phyloP scores from a whole-genome alignment of 495 filamentous ascomycete species.

The Penicillium cinerascens region DNA sequence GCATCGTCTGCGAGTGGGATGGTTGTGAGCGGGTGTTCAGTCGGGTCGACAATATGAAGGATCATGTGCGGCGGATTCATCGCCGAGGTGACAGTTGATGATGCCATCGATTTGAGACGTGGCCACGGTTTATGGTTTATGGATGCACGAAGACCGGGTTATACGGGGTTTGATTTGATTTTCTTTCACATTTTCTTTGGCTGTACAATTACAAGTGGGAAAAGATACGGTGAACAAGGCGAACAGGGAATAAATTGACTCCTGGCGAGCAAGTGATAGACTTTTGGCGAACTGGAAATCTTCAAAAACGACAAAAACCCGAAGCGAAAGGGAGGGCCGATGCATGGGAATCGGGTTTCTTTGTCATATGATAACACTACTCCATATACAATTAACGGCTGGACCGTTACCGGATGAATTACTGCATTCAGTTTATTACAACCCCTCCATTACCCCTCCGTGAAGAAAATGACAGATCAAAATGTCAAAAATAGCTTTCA shows the following conservation, averaged over 20 bases:
- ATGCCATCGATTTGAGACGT: not conserved
- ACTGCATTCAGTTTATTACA: not conserved
- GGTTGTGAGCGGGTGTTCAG: conserved; percentile 59
- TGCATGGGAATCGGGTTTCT: not conserved
- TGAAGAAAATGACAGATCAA: not conserved
- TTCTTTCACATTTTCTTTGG: not conserved
- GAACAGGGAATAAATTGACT: not conserved
- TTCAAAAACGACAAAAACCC: no score
- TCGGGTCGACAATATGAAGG: conserved; percentile 63
- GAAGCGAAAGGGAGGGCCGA: not conserved
- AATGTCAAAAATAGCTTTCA: not conserved
- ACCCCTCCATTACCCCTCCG: not conserved
- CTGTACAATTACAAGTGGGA: not conserved
- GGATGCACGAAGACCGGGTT: not conserved
- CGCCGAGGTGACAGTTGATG: conserved; percentile 16
- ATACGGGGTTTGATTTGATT: not conserved
- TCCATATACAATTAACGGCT: not conserved
- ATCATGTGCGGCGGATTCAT: conserved; percentile 53
- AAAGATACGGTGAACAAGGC: not conserved
- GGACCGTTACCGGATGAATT: not conserved
- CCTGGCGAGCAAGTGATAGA: not conserved
- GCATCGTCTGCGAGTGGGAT: conserved; percentile 54
- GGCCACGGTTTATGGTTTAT: not conserved
- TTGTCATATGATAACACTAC: not conserved
- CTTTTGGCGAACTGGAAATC: not conserved